phyloP scores from a whole-genome alignment of 2,329 filamentous ascomycete species.

The Ophiostoma piceae region DNA sequence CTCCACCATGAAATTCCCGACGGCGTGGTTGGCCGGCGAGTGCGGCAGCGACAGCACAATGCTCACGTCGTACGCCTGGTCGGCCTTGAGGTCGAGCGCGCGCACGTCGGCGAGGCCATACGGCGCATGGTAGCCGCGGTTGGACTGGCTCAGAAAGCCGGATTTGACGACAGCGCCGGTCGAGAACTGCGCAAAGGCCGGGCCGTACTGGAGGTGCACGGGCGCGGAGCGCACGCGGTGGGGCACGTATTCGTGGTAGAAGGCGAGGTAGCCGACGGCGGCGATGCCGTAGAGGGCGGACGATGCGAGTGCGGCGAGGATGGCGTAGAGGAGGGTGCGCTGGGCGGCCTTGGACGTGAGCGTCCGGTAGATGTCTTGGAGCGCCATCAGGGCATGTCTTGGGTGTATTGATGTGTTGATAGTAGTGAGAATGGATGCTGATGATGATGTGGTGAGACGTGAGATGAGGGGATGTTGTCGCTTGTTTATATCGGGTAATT shows the following conservation, averaged over 20 bases:
- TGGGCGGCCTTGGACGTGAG: conserved; percentile 50
- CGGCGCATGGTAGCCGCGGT: conserved; percentile 42
- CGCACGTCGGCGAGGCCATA: conserved; percentile 47
- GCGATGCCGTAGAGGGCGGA: conserved; percentile 45
- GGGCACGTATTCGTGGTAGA: conserved; percentile 54
- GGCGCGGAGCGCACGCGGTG: conserved; percentile 49
- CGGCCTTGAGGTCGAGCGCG: conserved; percentile 53
- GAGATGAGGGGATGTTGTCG: not conserved
- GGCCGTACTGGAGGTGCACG: conserved; percentile 56
- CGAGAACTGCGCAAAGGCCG: conserved; percentile 24
- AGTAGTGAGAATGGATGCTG: not conserved
- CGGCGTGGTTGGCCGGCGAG: conserved; percentile 66
- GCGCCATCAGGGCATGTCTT: not conserved
- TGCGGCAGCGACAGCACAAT: conserved; percentile 72
- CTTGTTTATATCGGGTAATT: not conserved
- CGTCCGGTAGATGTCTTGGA: conserved; percentile 32
- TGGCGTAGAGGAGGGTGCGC: conserved; percentile 44
- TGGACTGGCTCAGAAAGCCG: not conserved
- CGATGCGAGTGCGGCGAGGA: conserved; percentile 42
- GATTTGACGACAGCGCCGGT: not conserved
- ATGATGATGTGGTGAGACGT: not conserved
- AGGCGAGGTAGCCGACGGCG: conserved; percentile 46
- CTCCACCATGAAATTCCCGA: conserved; percentile 93
- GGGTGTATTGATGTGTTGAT: too few relatives aligned
- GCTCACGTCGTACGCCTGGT: conserved; percentile 79